Evolutionary conservation across 1,284 basidiomycete genomes (phyloP), one percentile per base, ranked within the genome.

Genomic region (Cutaneotrichosporon daszewskae): DNA sequence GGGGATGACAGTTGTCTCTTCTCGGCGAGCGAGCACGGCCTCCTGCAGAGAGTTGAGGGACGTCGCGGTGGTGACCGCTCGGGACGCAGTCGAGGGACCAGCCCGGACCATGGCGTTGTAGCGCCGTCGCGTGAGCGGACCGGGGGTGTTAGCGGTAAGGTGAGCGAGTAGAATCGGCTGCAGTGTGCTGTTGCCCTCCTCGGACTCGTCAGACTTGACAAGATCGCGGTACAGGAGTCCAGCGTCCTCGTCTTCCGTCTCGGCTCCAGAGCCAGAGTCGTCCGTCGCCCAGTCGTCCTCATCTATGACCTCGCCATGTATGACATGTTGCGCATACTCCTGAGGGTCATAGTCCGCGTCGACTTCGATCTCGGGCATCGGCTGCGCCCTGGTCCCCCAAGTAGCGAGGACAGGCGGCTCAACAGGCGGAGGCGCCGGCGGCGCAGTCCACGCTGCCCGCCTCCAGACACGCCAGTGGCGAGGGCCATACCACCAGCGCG

Each of bases 101-200:
- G 26, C 1, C 17, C 33, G 23, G 17, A 34, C 11, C 16, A 71
- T 51, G 1, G 58, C 54, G 2, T 54, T 47, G 49, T 68, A 71
- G 7, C 62, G 58, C 14, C 61, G 47, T 17, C 69, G 58, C 14
- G 69, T 72, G 22, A 72, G 51, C 0, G 69, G 68, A 7, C 53
- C 55, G 4, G 43, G 13, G 2, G 45, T 38, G 2, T 19, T 31
- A 0, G 63, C 59, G 1, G 67, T 67, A 22, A 72, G 46, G 45
- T 70, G 69, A 13, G 68, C 68, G 3, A 72, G 55, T 5, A 72
- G 51, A 32, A 72, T 62, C 3, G 64, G 64, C 48, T 68, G 68
- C 1, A 68, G 40, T 11, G 37, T 33, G 17, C 32, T 28, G 33
- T 56, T 54, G 9, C 34, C 45, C 13, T 36, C 45, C 13, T 41